phyloP scores from a whole-genome alignment of 23 red algal species.

The Gracilariopsis chorda region DNA sequence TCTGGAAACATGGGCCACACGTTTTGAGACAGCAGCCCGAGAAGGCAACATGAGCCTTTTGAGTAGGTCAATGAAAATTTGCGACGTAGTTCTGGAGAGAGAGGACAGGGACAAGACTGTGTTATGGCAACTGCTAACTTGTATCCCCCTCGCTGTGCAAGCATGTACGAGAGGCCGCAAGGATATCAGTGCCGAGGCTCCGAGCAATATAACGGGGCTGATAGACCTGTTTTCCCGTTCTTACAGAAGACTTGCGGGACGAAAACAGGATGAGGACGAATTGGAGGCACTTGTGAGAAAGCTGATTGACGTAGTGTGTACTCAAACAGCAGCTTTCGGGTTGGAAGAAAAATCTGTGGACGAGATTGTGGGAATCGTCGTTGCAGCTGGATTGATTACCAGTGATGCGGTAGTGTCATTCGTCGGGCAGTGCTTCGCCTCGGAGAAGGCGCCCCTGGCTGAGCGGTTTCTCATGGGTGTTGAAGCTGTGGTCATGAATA shows the following conservation, averaged over 20 bases:
- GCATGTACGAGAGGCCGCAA: neutral
- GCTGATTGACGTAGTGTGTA: neutral
- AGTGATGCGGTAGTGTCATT: neutral
- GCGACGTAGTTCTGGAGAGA: neutral
- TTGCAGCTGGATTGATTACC: neutral
- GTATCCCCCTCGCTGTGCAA: neutral
- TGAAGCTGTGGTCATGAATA: neutral
- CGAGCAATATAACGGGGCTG: neutral
- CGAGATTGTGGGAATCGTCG: conserved; percentile 4
- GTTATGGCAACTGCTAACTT: neutral
- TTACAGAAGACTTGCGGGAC: neutral
- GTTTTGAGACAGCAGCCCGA: neutral
- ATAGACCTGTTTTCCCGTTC: neutral
- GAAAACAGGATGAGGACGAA: neutral
- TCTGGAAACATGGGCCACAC: neutral
- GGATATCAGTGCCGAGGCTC: neutral
- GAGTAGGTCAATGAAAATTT: neutral
- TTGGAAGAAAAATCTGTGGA: neutral
- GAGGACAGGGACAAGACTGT: neutral
- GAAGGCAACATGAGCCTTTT: neutral
- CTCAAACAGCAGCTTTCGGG: neutral
- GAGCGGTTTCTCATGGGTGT: conserved; percentile 5
- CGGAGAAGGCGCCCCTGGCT: neutral
- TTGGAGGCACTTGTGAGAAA: neutral
- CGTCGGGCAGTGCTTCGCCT: neutral